Base-by-base conservation (phyloP, 305 asterid species). In the Withania somnifera region DNA sequence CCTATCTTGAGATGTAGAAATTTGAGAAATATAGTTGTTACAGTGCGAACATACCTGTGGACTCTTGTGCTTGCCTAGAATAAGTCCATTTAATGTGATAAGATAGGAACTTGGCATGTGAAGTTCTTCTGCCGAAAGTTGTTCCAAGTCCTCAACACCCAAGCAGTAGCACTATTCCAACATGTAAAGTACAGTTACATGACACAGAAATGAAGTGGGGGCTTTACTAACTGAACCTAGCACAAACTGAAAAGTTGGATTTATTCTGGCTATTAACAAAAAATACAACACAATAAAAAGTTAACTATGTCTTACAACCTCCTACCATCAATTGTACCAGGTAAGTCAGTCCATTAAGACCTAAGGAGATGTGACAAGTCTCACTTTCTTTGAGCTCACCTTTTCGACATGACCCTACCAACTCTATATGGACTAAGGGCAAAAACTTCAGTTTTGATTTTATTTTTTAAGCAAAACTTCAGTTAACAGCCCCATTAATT, bases 31-130 rank as follows among this genome's bases (percentile, higher is more conserved):
- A 78, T 36, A 13, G 38, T 13, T 78, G 28, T 78, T 78, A 36
- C 82, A 78, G 38, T 54, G 26, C 40, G 17, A 78, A 56, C 82
- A 24, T 91, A 94, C 98, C 85, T 91, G 97, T 58, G 97, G 97
- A 84, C 84, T 86, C 84, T 88, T 88, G 90, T 96, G 99, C 86
- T 96, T 94, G 84, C 99, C 99, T 85, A 96, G 93, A 91, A 96
- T 96, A 80, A 90, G 97, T 67, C 99, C 99, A 82, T 96, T 96
- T 82, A 93, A 87, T 42, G 92, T 90, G 83, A 96, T 83, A 84
- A 96, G 87, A 89, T 87, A 92, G 66, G 98, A 91, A 85, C 88
- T 85, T 80, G 96, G 97, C 92, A 83, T 88, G 90, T 94, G 99
- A 88, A 96, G 97, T 78, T 94, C 98, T 90, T 96, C 99, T 13